Evolutionary conservation across 2,329 filamentous ascomycete species (phyloP).

Genomic region (Stromatinia cepivora): DNA sequence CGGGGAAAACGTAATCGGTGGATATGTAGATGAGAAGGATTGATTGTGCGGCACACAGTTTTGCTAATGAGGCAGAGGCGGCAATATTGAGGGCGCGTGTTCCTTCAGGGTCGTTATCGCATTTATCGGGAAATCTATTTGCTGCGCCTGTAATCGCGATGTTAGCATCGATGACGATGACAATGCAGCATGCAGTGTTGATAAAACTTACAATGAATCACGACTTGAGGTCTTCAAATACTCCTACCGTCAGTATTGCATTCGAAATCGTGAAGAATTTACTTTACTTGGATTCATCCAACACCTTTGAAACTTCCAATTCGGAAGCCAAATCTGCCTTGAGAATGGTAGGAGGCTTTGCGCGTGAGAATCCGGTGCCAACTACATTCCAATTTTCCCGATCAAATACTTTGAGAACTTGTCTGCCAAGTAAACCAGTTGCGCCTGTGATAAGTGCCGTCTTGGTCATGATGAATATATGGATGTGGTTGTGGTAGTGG

Average conservation of each 20-base stretch:
- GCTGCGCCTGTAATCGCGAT: slow-evolving; percentile 64
- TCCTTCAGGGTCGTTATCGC: slow-evolving; percentile 74
- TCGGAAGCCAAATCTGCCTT: slow-evolving; percentile 40
- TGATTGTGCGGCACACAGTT: slow-evolving; percentile 60
- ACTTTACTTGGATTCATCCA: slow-evolving; percentile 58
- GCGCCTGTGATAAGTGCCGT: slow-evolving; percentile 79
- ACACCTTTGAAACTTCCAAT: slow-evolving; percentile 49
- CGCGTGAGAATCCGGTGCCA: slow-evolving; percentile 73
- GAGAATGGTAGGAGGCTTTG: slow-evolving; percentile 67
- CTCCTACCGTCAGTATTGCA: slow-evolving; percentile 29
- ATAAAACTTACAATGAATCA: slow-evolving; percentile 70
- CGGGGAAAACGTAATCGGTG: slow-evolving; percentile 79
- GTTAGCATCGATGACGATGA: background rate
- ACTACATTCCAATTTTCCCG: slow-evolving; percentile 66
- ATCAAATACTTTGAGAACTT: slow-evolving; percentile 72
- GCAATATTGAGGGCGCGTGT: slow-evolving; percentile 73
- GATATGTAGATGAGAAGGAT: slow-evolving; percentile 75
- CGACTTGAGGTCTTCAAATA: slow-evolving; percentile 63
- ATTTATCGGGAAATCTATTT: slow-evolving; percentile 84
- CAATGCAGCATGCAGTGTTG: background rate
- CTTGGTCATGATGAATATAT: slow-evolving; percentile 39
- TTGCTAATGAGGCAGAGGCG: slow-evolving; percentile 66
- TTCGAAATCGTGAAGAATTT: slow-evolving; percentile 18
- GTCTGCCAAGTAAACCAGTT: slow-evolving; percentile 78
- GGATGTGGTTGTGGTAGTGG: slow-evolving; percentile 2